These are phyloP conservation scores for Penicillium sp. DNA, from an alignment of 2,329 filamentous ascomycete species.

Conservation along the genomic window DNA sequence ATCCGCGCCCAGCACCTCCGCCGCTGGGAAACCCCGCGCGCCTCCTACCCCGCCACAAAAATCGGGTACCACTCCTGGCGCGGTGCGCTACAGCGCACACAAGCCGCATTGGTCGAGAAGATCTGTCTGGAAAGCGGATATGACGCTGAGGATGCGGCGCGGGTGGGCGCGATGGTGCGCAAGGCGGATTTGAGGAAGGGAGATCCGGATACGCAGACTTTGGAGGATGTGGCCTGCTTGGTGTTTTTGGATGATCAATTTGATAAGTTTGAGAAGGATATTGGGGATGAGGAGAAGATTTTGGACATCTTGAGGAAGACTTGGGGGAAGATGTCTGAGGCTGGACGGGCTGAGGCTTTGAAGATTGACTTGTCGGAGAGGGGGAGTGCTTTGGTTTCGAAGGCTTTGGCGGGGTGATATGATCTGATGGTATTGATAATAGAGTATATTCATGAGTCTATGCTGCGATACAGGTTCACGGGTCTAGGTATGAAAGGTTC, in stretches of 20 bases:
- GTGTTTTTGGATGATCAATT: conserved; percentile 88
- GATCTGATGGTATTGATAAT: background rate
- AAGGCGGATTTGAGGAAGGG: conserved; percentile 69
- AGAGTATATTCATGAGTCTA: background rate
- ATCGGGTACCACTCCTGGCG: conserved; percentile 80
- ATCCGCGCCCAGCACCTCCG: conserved; percentile 83
- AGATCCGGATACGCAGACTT: conserved; percentile 60
- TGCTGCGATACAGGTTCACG: too few species aligned
- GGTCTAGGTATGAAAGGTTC: background rate
- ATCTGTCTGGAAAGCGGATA: conserved; percentile 58
- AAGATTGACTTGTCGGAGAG: conserved; percentile 64
- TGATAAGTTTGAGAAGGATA: conserved; percentile 71
- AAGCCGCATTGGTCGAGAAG: conserved; percentile 60
- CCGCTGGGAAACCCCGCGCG: conserved; percentile 79
- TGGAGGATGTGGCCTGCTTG: conserved; percentile 84
- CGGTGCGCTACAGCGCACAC: conserved; percentile 69
- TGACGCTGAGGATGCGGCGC: conserved; percentile 54
- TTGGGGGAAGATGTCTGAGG: conserved; percentile 71
- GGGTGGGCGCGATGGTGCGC: conserved; percentile 70
- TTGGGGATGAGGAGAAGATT: conserved; percentile 73
- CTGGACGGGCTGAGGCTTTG: conserved; percentile 65
- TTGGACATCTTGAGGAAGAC: conserved; percentile 70
- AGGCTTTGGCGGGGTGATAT: conserved; percentile 55
- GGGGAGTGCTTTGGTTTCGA: conserved; percentile 62
- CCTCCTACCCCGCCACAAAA: conserved; percentile 71